Evolutionary conservation across 495 filamentous ascomycete species (phyloP), one percentile per base, ranked within the genome.

Genomic region (Cercophora sp.): DNA sequence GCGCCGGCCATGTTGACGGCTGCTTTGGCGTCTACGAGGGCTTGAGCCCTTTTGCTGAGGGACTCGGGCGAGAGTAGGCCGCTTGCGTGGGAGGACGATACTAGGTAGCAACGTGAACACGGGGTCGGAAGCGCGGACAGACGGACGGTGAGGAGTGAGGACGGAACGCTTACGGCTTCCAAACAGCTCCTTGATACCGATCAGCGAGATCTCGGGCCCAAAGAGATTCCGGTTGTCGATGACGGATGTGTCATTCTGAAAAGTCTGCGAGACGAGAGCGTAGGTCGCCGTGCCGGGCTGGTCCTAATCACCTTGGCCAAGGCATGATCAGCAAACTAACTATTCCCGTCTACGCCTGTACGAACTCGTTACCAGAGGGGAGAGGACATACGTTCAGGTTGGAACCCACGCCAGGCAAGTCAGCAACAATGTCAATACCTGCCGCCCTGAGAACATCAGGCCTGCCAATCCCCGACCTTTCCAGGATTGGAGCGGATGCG

Each of bases 141-240:
- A n/a, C n/a, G n/a, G n/a, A n/a, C n/a, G n/a, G n/a, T n/a, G n/a
- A n/a, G n/a, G n/a, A n/a, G n/a, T n/a, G n/a, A n/a, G n/a, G n/a
- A n/a, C n/a, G n/a, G n/a, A n/a, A n/a, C 8, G 29, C 29, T 32
- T 32, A 32, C 29, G 29, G 29, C 8, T 13, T 11, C n/a, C n/a
- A 32, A 32, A 51, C 1, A 51, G 32, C 32, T 51, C 48, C 18
- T 51, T 35, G n/a, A 39, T 41, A 18, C 19, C 41, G 32, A 51
- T 25, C 8, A 51, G 22, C 9, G 48, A 51, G 32, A 51, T 51
- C 22, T 51, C 48, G 15, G 48, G 48, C 23, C 18, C 48, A n/a
- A 51, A 51, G 11, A 51, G 48, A 16, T 25, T 26, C 4, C 48
- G 5, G 15, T 51, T 26, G 19, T 51, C 48, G 34, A 40, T 27